Conservation (phyloP, 2,329 filamentous ascomycete genomes). For the Trichoderma arundinaceum region DNA sequence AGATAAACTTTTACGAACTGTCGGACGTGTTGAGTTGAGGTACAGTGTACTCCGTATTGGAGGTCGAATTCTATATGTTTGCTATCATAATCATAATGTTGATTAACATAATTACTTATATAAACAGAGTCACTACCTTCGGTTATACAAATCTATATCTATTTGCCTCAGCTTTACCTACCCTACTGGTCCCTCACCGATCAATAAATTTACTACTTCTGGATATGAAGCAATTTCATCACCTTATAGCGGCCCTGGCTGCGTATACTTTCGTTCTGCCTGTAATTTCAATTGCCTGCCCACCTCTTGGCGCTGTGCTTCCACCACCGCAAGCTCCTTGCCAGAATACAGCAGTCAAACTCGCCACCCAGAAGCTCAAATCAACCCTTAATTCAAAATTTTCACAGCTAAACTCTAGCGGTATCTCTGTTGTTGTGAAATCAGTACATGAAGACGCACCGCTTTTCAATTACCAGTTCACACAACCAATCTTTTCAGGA, state of each 20-base stretch:
- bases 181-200: too few relatives aligned
- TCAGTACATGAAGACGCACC: conserved; percentile 3
- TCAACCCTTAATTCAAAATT: neutral
- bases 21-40: neutral
- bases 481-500: conserved; percentile 23
- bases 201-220: too few relatives aligned
- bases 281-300: neutral
- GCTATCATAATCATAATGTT: too few relatives aligned
- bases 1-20: neutral
- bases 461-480: neutral
- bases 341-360: neutral
- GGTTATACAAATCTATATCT: too few relatives aligned
- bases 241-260: neutral
- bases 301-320: conserved; percentile 10
- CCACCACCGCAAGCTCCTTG: neutral
- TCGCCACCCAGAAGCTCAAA: neutral
- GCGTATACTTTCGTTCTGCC: neutral
- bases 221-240: neutral
- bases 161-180: too few relatives aligned
- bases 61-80: too few relatives aligned
- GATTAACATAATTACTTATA: too few relatives aligned
- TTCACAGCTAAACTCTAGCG: neutral
- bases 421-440: neutral
- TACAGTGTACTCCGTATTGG: neutral
- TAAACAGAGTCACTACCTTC: too few relatives aligned